Evolutionary conservation across 1,139 yeast species (phyloP).

Genomic region (Diutina scorzettiae): DNA sequence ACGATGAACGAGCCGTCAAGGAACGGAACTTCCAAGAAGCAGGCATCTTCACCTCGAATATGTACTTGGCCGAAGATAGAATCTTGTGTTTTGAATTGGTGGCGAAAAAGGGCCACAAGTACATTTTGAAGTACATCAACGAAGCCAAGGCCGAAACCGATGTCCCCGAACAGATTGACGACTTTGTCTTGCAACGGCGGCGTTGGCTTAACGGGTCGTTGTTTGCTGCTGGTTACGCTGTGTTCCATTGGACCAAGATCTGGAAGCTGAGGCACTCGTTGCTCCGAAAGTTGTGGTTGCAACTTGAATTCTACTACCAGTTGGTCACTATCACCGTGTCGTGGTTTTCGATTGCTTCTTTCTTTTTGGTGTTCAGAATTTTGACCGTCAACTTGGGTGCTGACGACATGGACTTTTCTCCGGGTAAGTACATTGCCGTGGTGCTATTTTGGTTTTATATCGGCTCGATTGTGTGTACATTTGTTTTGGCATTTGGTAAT

Average conservation of each 20-base stretch:
- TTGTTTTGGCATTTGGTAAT: constrained; percentile 19
- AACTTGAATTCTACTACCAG: constrained; percentile 63
- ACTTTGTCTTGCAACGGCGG: constrained; percentile 65
- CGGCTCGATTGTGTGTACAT: constrained; percentile 16
- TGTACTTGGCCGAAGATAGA: constrained; percentile 82
- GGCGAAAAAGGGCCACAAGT: constrained; percentile 50
- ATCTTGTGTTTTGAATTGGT: constrained; percentile 73
- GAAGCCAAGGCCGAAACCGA: constrained; percentile 75
- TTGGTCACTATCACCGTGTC: constrained; percentile 53
- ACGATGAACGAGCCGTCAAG: constrained; percentile 31
- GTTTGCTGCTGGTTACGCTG: constrained; percentile 70
- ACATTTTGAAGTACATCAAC: constrained; percentile 61
- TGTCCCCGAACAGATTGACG: constrained; percentile 66
- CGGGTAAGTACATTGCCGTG: constrained; percentile 16
- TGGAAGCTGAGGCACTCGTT: constrained; percentile 63
- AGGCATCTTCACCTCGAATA: constrained; percentile 69
- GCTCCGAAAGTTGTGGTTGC: constrained; percentile 47
- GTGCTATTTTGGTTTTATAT: constrained; percentile 17
- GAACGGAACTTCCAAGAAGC: constrained; percentile 33
- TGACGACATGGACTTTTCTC: constrained; percentile 22
- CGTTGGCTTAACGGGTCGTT: constrained; percentile 82
- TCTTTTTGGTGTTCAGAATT: constrained; percentile 22
- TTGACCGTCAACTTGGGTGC: constrained; percentile 46
- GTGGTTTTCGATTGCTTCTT: constrained; percentile 31
- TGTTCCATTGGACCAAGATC: constrained; percentile 57